phyloP scores from a whole-genome alignment of 352 stramenopile species.

The Phytopythium oedochilum region DNA sequence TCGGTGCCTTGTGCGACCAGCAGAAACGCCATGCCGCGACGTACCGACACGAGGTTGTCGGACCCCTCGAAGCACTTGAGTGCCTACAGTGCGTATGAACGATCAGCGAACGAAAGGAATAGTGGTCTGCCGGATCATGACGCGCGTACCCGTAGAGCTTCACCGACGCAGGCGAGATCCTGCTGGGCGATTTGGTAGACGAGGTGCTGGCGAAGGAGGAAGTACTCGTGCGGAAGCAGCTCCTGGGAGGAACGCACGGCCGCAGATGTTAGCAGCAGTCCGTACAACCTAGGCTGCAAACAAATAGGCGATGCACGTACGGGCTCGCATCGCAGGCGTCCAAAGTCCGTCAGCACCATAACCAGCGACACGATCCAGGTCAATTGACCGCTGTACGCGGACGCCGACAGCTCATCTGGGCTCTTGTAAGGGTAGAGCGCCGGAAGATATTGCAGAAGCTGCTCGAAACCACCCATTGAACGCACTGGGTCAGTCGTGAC shows the following conservation, averaged over 20 bases:
- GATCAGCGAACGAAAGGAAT: not conserved
- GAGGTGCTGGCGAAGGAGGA: conserved; percentile 85
- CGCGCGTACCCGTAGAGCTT: conserved; percentile 55
- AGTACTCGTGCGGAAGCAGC: conserved; percentile 88
- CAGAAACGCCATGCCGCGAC: conserved; percentile 65
- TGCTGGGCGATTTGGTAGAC: conserved; percentile 71
- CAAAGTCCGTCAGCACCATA: conserved; percentile 84
- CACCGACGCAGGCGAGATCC: conserved; percentile 61
- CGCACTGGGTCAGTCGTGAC: conserved; percentile 1
- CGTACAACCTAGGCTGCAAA: not conserved
- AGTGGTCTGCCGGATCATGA: not conserved
- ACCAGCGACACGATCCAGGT: conserved; percentile 84
- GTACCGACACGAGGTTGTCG: conserved; percentile 61
- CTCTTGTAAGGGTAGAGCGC: conserved; percentile 84
- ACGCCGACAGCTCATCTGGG: conserved; percentile 47
- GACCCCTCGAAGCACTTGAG: conserved; percentile 70
- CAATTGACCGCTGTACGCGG: conserved; percentile 77
- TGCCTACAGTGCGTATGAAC: conserved; percentile 27
- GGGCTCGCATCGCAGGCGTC: conserved; percentile 60
- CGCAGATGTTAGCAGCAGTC: not conserved
- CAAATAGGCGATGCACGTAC: conserved; percentile 12
- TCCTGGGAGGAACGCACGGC: conserved; percentile 41
- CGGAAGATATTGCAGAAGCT: conserved; percentile 72
- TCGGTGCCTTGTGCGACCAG: conserved; percentile 50
- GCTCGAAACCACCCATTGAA: conserved; percentile 6